These are phyloP conservation scores for Elongisporangium anandrum DNA, from an alignment of 352 stramenopile species.

Conservation along the genomic window DNA sequence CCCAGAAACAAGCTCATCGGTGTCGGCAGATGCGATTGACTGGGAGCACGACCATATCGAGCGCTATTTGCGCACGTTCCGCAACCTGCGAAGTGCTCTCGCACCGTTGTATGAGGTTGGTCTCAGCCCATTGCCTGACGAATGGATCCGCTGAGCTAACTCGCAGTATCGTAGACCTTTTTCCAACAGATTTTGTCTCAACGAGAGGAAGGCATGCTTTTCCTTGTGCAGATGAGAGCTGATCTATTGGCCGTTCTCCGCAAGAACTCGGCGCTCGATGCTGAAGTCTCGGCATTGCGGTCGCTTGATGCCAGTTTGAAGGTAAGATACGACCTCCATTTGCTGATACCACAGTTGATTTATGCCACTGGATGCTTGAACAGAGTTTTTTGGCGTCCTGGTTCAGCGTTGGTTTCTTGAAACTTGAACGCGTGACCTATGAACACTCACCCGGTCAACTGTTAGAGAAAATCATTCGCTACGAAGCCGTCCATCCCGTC, in stretches of 20 bases:
- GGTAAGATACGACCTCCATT: conserved; percentile 16
- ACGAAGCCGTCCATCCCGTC: conserved; percentile 94
- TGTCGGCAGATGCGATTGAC: conserved; percentile 16
- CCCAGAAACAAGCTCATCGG: background rate
- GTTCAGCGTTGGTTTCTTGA: conserved; percentile 91
- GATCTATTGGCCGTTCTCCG: conserved; percentile 63
- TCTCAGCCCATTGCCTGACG: background rate
- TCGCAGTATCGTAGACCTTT: conserved; percentile 41
- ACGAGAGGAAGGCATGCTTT: conserved; percentile 75
- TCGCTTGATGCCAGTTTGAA: conserved; percentile 74
- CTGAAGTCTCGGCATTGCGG: conserved; percentile 47
- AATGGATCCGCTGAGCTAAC: background rate
- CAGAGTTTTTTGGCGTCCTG: conserved; percentile 87
- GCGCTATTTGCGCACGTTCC: conserved; percentile 69
- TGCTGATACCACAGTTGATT: too few species aligned
- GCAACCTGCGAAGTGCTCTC: conserved; percentile 50
- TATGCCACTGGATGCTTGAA: too few species aligned
- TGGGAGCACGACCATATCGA: conserved; percentile 75
- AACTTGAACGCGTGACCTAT: conserved; percentile 92
- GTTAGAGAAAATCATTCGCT: conserved; percentile 94
- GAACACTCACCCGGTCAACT: conserved; percentile 88
- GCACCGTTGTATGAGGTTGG: conserved; percentile 60
- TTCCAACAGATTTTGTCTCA: conserved; percentile 85
- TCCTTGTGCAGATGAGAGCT: conserved; percentile 72
- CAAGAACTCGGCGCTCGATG: conserved; percentile 33